These are phyloP conservation scores for Oryza glaberrima DNA, from an alignment of 176 grass and related monocot genomes.

Conservation along the genomic window DNA sequence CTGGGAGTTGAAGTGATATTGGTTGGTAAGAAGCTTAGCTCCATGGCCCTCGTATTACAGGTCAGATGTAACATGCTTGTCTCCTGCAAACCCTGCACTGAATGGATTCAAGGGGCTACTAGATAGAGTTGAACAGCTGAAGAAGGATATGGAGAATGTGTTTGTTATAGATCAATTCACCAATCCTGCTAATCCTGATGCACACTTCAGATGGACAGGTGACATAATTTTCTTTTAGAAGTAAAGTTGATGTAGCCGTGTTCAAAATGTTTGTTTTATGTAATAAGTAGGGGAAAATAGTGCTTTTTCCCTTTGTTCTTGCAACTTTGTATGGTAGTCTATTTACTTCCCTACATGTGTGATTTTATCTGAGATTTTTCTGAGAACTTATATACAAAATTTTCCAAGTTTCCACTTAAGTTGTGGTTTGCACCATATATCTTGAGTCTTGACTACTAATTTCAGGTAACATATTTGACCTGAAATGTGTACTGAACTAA, in stretches of 20 bases:
- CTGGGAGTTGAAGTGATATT: constrained; percentile 70
- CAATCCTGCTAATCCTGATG: constrained; percentile 78
- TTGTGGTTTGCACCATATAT: no score
- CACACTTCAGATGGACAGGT: constrained; percentile 84
- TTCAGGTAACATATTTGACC: neutral
- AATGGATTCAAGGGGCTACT: constrained; percentile 63
- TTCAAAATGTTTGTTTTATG: no score
- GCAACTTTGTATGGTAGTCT: no score
- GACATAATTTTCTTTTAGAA: neutral
- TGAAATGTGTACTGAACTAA: neutral
- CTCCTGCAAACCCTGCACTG: constrained; percentile 64
- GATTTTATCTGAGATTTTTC: no score
- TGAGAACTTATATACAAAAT: no score
- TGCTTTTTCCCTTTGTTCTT: no score
- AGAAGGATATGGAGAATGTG: constrained; percentile 57
- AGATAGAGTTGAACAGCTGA: constrained; percentile 67
- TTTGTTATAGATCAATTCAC: constrained; percentile 74
- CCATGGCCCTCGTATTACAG: neutral
- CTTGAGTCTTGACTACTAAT: neutral
- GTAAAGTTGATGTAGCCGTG: neutral
- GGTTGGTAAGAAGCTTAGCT: constrained; percentile 54
- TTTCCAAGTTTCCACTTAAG: no score
- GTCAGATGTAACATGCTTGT: constrained; percentile 18
- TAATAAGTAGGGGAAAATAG: no score
- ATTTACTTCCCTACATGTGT: no score